Conservation (phyloP, 1,139 yeast species). For the Yamadazyma friedrichii region DNA sequence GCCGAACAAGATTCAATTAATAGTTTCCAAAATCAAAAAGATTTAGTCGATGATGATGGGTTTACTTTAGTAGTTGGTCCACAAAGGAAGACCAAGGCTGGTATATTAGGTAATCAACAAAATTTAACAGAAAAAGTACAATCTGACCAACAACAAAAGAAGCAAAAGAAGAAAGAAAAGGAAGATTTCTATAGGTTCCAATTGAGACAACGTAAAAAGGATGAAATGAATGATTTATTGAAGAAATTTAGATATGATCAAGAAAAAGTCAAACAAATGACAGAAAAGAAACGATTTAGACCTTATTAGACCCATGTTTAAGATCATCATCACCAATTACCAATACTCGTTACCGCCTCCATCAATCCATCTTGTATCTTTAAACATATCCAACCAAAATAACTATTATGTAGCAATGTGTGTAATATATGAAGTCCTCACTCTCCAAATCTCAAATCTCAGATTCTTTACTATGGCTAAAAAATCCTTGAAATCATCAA, state of each 20-base stretch:
- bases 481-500: background rate
- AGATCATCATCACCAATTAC: background rate
- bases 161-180: conserved; percentile 76
- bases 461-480: background rate
- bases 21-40: conserved; percentile 53
- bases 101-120: conserved; percentile 57
- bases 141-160: conserved; percentile 44
- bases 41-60: conserved; percentile 86
- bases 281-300: conserved; percentile 75
- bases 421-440: background rate
- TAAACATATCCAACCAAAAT: background rate
- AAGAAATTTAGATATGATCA: conserved; percentile 87
- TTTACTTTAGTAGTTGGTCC: conserved; percentile 87
- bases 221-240: conserved; percentile 84
- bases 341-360: background rate
- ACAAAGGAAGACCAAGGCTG: conserved; percentile 76
- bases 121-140: conserved; percentile 40
- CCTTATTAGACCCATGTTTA: conserved; percentile 61
- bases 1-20: conserved; percentile 68
- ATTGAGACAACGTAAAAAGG: conserved; percentile 88
- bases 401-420: background rate
- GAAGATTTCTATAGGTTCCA: conserved; percentile 95
- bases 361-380: background rate
- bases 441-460: background rate
- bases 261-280: conserved; percentile 74